Evolutionary conservation across 1,284 basidiomycete species (phyloP), one percentile per base, ranked within the genome.

Genomic region (Phylloboletellus chloephorus): DNA sequence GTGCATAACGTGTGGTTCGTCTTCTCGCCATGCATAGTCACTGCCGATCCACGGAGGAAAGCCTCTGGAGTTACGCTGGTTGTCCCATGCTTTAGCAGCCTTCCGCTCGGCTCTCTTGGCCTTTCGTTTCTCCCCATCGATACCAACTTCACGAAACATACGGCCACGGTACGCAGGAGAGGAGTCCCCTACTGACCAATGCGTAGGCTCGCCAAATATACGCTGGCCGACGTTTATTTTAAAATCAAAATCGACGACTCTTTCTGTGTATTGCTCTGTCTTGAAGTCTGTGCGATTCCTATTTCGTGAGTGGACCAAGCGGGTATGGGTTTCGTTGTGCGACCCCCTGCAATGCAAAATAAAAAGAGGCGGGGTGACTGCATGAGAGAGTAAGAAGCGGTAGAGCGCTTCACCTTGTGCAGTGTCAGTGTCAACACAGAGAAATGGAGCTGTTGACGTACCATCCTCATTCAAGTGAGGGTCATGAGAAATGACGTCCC

Each of bases 401-500:
- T 83, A 84, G 7, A 86, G 67, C 0, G 82, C 82, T 59, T 86
- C 82, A 36, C 81, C 79, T 82, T 45, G 16, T 19, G 44, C 6
- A 5, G 34, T n/a, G 31, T 42, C 36, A 49, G 47, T 39, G 35
- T 13, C 20, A 33, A 25, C 2, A 28, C 3, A 4, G 11, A 31
- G 19, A 26, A 15, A 40, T 10, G 22, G 28, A 33, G 4, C 11
- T 31, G n/a, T 29, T 24, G 37, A 49, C 53, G 15, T 22, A 64
- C 82, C 82, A 49, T 92, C 84, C 37, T 74, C 65, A 50, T 86
- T 87, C 41, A 87, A 61, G 57, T 86, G 83, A 10, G 61, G 65
- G 53, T 87, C 82, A 60, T 86, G 84, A 15, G 81, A 82, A 44
- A 85, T 64, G 41, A 83, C 66, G 33, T 76, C 62, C 3, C 75